Evolutionary conservation across 225 moss, liverwort and hornwort genomes (phyloP).

Genomic region (Straminergon stramineum): DNA sequence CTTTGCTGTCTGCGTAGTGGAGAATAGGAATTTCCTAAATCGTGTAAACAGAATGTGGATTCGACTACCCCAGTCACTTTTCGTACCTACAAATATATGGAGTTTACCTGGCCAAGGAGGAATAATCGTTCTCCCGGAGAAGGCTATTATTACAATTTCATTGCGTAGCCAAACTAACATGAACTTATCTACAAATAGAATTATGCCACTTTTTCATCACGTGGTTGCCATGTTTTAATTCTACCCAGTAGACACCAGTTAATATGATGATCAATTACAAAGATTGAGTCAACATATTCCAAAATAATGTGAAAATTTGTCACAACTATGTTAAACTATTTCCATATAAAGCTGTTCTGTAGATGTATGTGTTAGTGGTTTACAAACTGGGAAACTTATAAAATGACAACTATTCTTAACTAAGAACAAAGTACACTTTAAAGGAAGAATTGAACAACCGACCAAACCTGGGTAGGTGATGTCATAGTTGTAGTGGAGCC

Average conservation of each 20-base stretch:
- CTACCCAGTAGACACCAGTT: too few species aligned
- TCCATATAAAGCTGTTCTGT: background rate
- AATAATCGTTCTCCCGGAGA: background rate
- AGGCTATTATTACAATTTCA: too few species aligned
- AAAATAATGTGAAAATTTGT: background rate
- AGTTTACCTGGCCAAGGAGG: background rate
- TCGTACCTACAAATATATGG: background rate
- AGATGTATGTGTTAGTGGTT: background rate
- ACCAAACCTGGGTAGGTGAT: background rate
- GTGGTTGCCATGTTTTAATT: background rate
- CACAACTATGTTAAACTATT: background rate
- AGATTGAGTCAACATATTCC: too few species aligned
- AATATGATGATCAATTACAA: too few species aligned
- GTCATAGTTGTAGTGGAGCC: background rate
- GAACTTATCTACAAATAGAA: background rate
- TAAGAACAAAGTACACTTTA: background rate
- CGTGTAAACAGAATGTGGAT: background rate
- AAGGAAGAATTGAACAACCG: background rate
- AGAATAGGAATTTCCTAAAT: background rate
- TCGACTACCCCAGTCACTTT: background rate
- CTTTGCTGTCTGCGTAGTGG: background rate
- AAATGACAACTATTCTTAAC: background rate
- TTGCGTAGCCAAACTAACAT: too few species aligned
- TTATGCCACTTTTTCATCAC: background rate
- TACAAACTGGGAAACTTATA: background rate